Base-by-base conservation (phyloP, 176 grass and related monocot genomes). In the Rhynchospora breviuscula region DNA sequence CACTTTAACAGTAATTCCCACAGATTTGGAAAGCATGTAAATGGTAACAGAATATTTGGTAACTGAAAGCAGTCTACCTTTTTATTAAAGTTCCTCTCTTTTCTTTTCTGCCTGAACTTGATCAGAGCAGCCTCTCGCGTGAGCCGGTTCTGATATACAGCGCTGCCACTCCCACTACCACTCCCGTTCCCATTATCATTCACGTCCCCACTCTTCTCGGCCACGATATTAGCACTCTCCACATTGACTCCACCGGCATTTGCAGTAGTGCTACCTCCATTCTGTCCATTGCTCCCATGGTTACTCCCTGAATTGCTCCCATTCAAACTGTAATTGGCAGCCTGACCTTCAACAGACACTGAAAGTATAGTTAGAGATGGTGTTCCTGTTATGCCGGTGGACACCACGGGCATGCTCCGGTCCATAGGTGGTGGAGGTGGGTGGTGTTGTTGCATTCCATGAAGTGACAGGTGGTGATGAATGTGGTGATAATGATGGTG, bases 51-150 rank as follows among this genome's bases (percentile, higher is more conserved):
- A 47, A 56, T 49, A 73, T 78, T 29, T 47, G 78, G 18, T 22
- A 29, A 51, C 49, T 22, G 33, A 91, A 79, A 88, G 84, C 29
- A 33, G 58, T n/a, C 8, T 87, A 98, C 95, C 95, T 94, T 94
- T 81, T 94, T 94, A 10, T 90, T 92, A 5, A 94, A 98, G 86
- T 91, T 94, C 1, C 92, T 86, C 40, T 87, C 86, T 84, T 93
- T 98, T 71, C 83, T 89, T 85, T 98, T 98, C 68, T 86, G 79
- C 84, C 84, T 88, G 68, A 93, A 98, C 44, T 91, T 98, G 62
- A 65, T 89, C 23, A 98, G 35, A 3, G 96, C 93, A 87, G 89
- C 93, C 89, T 95, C 93, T 86, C 91, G 89, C 8, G 86, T 56
- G 18, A 87, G 78, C 63, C 87, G 72, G 62, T 93, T 80, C 67